Evolutionary conservation across 2,329 filamentous ascomycete genomes (phyloP).

Genomic region (Chaetothyriales sp.): DNA sequence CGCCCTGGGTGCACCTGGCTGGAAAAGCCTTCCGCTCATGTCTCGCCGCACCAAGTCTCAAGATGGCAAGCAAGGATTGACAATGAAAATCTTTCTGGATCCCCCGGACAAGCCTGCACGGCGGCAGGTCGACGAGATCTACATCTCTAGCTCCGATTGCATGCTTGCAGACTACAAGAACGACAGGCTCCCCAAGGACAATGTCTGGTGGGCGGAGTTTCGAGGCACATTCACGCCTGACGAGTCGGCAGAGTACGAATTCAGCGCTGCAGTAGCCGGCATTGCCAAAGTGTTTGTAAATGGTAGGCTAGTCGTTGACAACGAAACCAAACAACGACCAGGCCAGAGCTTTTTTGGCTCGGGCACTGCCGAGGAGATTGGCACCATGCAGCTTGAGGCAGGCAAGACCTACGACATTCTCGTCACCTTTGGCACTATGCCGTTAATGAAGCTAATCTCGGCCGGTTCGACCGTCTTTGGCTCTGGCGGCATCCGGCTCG

Average conservation of each 20-base stretch:
- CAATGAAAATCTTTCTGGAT: constrained; percentile 50
- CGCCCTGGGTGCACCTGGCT: constrained; percentile 49
- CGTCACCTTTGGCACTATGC: constrained; percentile 47
- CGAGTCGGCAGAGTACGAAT: constrained; percentile 48
- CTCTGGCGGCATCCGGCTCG: constrained; percentile 47
- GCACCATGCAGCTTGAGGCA: constrained; percentile 43
- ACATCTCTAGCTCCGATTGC: constrained; percentile 31
- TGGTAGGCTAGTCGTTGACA: constrained; percentile 50
- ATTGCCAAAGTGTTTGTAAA: constrained; percentile 54
- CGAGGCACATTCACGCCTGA: constrained; percentile 48
- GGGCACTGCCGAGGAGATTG: constrained; percentile 51
- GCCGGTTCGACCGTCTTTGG: constrained; percentile 38
- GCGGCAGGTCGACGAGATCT: constrained; percentile 38
- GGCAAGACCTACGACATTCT: constrained; percentile 46
- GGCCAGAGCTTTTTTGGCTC: constrained; percentile 53
- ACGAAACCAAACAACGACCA: constrained; percentile 48
- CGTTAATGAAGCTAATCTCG: constrained; percentile 43
- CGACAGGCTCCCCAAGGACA: constrained; percentile 32
- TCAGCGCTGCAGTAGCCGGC: constrained; percentile 53
- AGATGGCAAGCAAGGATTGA: constrained; percentile 45
- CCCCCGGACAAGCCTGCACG: constrained; percentile 37
- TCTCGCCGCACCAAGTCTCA: constrained; percentile 39
- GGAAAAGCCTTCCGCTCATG: constrained; percentile 49
- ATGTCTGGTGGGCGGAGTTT: constrained; percentile 47
- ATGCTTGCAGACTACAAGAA: constrained; percentile 43